phyloP scores from a whole-genome alignment of 2,329 filamentous ascomycete genomes.

The Colletotrichum truncatum region DNA sequence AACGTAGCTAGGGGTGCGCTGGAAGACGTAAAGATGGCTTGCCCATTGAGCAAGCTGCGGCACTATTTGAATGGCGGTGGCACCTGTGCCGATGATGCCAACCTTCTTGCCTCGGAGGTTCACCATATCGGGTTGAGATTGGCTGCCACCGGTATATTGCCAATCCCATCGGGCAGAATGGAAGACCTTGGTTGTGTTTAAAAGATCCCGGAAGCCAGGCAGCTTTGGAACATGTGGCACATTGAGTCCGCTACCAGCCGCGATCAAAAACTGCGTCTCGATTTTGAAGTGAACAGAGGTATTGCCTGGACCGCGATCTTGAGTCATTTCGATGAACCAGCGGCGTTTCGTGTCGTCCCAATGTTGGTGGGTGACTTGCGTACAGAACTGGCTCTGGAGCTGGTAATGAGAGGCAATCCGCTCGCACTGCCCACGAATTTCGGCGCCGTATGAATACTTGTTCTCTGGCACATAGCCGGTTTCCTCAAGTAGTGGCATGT shows the following conservation, averaged over 20 bases:
- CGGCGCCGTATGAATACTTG: constrained; percentile 44
- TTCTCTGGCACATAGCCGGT: constrained; percentile 16
- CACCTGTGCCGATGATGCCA: constrained; percentile 59
- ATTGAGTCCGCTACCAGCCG: constrained; percentile 45
- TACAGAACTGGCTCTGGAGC: constrained; percentile 52
- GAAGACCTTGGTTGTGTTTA: constrained; percentile 50
- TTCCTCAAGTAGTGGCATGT: constrained; percentile 24
- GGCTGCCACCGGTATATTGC: constrained; percentile 48
- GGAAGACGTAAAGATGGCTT: constrained; percentile 62
- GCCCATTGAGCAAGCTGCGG: constrained; percentile 55
- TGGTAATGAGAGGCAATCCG: constrained; percentile 49
- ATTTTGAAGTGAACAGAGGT: constrained; percentile 19
- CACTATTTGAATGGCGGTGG: constrained; percentile 55
- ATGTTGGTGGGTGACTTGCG: constrained; percentile 44
- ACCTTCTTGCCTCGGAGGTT: constrained; percentile 56
- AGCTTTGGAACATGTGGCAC: constrained; percentile 40
- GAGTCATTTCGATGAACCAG: constrained; percentile 32
- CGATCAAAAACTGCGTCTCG: constrained; percentile 47
- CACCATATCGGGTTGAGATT: constrained; percentile 47
- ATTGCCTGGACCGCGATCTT: constrained; percentile 35
- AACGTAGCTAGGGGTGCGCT: constrained; percentile 59
- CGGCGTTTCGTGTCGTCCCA: constrained; percentile 52
- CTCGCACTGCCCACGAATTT: constrained; percentile 52
- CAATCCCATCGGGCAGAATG: constrained; percentile 58
- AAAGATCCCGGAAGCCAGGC: constrained; percentile 31